Conservation (phyloP, 495 filamentous ascomycete genomes). For the Echria macrotheca region DNA sequence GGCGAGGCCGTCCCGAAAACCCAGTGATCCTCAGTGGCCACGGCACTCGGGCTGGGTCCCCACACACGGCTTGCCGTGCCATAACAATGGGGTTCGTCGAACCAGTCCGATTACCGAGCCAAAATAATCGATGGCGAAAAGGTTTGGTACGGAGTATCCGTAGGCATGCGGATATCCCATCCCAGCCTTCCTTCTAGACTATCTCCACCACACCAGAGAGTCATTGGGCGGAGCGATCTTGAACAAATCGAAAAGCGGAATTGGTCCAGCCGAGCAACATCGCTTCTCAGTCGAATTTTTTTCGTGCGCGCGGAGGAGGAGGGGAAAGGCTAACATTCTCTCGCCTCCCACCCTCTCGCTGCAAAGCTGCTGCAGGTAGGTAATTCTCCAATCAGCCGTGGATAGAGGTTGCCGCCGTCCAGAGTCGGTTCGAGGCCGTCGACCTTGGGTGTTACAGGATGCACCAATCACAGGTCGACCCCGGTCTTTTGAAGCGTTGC, state of each 20-base stretch:
- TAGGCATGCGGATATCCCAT: not conserved
- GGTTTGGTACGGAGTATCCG: no score
- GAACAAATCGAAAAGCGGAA: slow-evolving; percentile 5
- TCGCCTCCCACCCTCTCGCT: slow-evolving; percentile 9
- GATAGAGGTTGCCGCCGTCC: slow-evolving; percentile 16
- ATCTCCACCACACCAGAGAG: not conserved
- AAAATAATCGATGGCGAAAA: not conserved
- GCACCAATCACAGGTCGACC: slow-evolving; percentile 14
- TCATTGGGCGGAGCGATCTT: not conserved
- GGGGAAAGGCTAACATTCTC: not conserved
- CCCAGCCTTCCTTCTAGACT: not conserved
- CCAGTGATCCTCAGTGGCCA: not conserved
- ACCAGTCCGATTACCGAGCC: not conserved
- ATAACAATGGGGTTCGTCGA: not conserved
- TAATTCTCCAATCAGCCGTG: slow-evolving; percentile 22
- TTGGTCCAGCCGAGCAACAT: not conserved
- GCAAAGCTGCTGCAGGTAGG: slow-evolving; percentile 11
- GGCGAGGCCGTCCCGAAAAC: not conserved
- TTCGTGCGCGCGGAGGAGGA: not conserved
- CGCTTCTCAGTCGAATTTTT: not conserved
- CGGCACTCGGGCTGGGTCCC: not conserved
- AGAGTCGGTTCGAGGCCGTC: slow-evolving; percentile 10
- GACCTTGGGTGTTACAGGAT: slow-evolving; percentile 2
- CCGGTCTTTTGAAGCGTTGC: not conserved
- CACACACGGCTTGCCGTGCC: not conserved